Conservation (phyloP, 1,284 basidiomycete species). For the Ustilago xerochloae region DNA sequence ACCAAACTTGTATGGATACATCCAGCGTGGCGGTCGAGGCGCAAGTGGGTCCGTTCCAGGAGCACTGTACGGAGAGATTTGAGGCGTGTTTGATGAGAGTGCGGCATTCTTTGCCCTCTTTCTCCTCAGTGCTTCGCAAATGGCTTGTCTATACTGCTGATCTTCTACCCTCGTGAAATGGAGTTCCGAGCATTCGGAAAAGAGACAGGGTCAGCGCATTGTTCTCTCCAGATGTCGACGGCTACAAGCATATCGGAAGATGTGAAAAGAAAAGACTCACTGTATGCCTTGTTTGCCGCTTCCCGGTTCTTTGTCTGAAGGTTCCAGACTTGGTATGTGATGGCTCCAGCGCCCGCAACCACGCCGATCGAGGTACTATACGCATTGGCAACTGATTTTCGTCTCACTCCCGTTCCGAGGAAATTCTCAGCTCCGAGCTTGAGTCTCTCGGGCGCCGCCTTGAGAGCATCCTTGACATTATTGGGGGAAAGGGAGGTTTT, state of each 20-base stretch:
- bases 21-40: neutral
- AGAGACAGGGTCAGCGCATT: neutral
- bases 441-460: slow-evolving; percentile 15
- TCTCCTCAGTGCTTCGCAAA: neutral
- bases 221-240: neutral
- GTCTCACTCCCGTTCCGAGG: slow-evolving; percentile 20
- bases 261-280: neutral
- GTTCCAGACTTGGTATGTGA: slow-evolving; percentile 33
- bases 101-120: neutral
- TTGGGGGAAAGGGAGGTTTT: slow-evolving; percentile 2
- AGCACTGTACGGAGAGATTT: no score
- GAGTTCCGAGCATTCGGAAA: neutral
- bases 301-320: slow-evolving; percentile 7
- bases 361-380: slow-evolving; percentile 30
- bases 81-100: neutral
- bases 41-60: no score
- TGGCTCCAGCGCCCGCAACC: slow-evolving; percentile 22
- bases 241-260: no score
- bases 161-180: slow-evolving; percentile 8
- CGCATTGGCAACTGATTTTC: slow-evolving; percentile 29
- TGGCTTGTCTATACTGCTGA: neutral
- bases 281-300: slow-evolving; percentile 2
- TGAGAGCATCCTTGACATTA: neutral
- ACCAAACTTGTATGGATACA: neutral
- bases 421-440: slow-evolving; percentile 23